These are phyloP conservation scores for Carex myosuroides DNA, from an alignment of 176 grass and related monocot genomes.

Conservation along the genomic window DNA sequence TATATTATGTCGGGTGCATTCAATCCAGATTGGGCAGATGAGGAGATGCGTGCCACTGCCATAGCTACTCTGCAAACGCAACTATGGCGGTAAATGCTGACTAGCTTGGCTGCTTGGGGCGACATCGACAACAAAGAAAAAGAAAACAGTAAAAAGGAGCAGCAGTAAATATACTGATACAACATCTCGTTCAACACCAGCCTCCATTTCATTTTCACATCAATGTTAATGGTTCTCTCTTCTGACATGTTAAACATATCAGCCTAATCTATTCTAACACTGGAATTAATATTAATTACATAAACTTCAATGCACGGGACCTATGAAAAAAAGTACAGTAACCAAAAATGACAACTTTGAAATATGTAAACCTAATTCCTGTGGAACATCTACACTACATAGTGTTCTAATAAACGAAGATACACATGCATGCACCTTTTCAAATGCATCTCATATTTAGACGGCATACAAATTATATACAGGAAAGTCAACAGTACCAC, in stretches of 20 bases:
- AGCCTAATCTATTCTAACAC: slow-evolving; percentile 8
- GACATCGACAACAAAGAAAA: neutral
- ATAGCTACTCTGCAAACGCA: too few relatives aligned
- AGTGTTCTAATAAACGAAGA: neutral
- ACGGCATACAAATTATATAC: slow-evolving; percentile 14
- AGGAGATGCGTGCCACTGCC: too few relatives aligned
- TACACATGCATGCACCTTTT: neutral
- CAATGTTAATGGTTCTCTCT: neutral
- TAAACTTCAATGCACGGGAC: neutral
- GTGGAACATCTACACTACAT: slow-evolving; percentile 1
- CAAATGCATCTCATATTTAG: slow-evolving; percentile 4
- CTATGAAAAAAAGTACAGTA: neutral
- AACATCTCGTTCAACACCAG: neutral
- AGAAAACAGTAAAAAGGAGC: neutral
- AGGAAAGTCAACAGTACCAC: neutral
- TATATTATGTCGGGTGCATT: too few relatives aligned
- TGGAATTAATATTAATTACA: neutral
- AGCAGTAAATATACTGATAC: neutral
- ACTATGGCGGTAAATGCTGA: too few relatives aligned
- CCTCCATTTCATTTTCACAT: slow-evolving; percentile 1
- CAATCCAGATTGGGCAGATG: too few relatives aligned
- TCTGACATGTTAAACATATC: neutral
- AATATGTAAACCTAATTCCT: slow-evolving; percentile 6
- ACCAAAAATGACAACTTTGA: neutral
- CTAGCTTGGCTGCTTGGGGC: too few relatives aligned